Percentiles rank a stretch among this genome's conserved stretches.
Conservation (phyloP, 768 basidiomycete species). For the Suillus decipiens region DNA sequence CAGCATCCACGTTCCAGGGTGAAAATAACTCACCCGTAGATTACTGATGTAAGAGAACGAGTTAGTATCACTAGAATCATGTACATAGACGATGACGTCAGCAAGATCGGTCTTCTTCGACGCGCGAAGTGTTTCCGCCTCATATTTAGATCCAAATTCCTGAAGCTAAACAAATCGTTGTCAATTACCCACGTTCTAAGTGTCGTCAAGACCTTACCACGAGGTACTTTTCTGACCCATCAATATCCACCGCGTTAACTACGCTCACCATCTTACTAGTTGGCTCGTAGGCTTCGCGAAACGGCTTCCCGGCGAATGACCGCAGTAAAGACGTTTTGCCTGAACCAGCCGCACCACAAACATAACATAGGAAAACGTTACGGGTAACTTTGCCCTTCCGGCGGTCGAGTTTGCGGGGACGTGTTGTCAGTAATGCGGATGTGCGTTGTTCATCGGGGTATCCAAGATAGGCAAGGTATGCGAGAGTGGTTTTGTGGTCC, state of each 20-base stretch:
- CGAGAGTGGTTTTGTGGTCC: slow-evolving; percentile 88
- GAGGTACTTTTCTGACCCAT: slow-evolving; percentile 93
- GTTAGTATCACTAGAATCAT: slow-evolving; percentile 98
- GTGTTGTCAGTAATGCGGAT: slow-evolving; percentile 80
- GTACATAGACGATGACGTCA: slow-evolving; percentile 93
- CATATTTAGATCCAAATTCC: slow-evolving; percentile 96
- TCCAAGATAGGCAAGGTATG: slow-evolving; percentile 94
- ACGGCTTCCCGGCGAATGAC: slow-evolving; percentile 84
- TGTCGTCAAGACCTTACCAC: slow-evolving; percentile 59
- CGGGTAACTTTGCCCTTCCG: slow-evolving; percentile 85
- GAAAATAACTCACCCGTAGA: slow-evolving; percentile 64
- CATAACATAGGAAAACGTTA: slow-evolving; percentile 92
- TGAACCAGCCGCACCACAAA: slow-evolving; percentile 93
- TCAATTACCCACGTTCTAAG: slow-evolving; percentile 3
- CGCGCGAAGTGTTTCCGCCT: slow-evolving; percentile 86
- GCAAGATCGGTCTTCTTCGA: slow-evolving; percentile 89
- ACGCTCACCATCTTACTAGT: slow-evolving; percentile 90
- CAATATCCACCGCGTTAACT: slow-evolving; percentile 93
- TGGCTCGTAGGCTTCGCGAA: slow-evolving; percentile 74
- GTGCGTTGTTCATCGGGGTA: slow-evolving; percentile 83
- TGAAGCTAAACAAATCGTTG: slow-evolving; percentile 63
- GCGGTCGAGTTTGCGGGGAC: slow-evolving; percentile 81
- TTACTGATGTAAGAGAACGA: slow-evolving; percentile 99
- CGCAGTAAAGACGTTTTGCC: slow-evolving; percentile 90
- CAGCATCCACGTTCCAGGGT: slow-evolving; percentile 15